These are phyloP conservation scores for Edaphochlamys debaryana DNA, from an alignment of 139 green algal species.

Conservation along the genomic window DNA sequence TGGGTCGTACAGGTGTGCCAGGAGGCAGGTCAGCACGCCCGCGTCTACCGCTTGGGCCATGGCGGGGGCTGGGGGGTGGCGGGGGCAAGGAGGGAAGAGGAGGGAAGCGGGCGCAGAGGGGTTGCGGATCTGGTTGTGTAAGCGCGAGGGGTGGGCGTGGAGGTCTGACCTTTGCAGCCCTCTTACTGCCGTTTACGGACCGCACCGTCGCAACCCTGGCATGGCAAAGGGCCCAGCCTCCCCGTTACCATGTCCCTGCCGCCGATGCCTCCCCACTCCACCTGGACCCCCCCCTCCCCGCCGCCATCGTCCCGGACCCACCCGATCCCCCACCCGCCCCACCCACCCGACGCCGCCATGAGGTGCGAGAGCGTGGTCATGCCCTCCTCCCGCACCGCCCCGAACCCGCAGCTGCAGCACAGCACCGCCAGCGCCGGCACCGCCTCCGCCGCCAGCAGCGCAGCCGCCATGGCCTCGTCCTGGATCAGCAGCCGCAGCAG, in stretches of 20 bases:
- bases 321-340: too few relatives aligned
- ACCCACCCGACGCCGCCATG: neutral
- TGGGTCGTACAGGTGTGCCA: constrained; percentile 14
- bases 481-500: constrained; percentile 3
- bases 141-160: too few relatives aligned
- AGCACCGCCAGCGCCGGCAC: neutral
- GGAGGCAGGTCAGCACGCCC: neutral
- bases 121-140: neutral
- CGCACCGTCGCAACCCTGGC: too few relatives aligned
- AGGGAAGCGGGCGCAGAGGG: neutral
- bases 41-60: constrained; percentile 6
- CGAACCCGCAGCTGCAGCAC: neutral
- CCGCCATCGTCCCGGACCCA: too few relatives aligned
- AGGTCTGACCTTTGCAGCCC: too few relatives aligned
- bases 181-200: too few relatives aligned
- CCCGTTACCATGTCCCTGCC: too few relatives aligned
- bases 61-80: neutral
- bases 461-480: neutral
- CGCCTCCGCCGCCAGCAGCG: neutral
- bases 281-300: too few relatives aligned
- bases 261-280: too few relatives aligned
- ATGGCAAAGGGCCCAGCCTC: too few relatives aligned
- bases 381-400: constrained; percentile 25
- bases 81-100: neutral
- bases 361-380: neutral